Evolutionary conservation across 805 yeast genomes (phyloP).

Genomic region (Hanseniaspora vineae): DNA sequence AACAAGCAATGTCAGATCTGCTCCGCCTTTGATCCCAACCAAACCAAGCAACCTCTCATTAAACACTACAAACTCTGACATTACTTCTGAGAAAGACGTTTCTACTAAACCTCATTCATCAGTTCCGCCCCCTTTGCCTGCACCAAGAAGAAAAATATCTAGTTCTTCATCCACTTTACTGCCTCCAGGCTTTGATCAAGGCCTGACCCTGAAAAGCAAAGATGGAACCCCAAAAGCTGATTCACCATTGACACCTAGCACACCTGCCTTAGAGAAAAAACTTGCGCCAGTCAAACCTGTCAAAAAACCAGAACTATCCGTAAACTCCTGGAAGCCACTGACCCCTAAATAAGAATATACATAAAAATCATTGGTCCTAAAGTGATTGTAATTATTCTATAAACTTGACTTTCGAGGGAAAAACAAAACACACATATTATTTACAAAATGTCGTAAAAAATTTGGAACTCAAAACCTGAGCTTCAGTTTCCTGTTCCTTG

Average conservation of each 20-base stretch:
- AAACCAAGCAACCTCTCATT: background rate
- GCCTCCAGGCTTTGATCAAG: slow-evolving; percentile 6
- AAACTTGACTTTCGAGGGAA: background rate
- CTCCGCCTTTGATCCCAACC: slow-evolving; percentile 9
- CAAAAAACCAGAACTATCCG: slow-evolving; percentile 17
- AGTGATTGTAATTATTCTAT: too few relatives aligned
- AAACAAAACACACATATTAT: background rate
- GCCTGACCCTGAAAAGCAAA: slow-evolving; percentile 4
- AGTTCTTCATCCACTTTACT: background rate
- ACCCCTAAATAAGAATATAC: slow-evolving; percentile 28
- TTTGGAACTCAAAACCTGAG: too few relatives aligned
- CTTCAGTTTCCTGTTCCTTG: background rate
- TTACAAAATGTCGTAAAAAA: too few relatives aligned
- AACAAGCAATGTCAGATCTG: background rate
- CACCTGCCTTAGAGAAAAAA: slow-evolving; percentile 8
- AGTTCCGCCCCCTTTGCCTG: slow-evolving; percentile 10
- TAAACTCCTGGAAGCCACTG: slow-evolving; percentile 41
- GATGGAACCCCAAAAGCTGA: background rate
- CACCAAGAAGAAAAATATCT: slow-evolving; percentile 3
- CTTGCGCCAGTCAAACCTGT: slow-evolving; percentile 19
- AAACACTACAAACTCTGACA: background rate
- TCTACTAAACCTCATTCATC: slow-evolving; percentile 1
- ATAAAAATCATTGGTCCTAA: too few relatives aligned
- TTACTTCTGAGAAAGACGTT: background rate
- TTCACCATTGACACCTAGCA: background rate